Conservation (phyloP, 2,329 filamentous ascomycete species). For the Fusarium udum region DNA sequence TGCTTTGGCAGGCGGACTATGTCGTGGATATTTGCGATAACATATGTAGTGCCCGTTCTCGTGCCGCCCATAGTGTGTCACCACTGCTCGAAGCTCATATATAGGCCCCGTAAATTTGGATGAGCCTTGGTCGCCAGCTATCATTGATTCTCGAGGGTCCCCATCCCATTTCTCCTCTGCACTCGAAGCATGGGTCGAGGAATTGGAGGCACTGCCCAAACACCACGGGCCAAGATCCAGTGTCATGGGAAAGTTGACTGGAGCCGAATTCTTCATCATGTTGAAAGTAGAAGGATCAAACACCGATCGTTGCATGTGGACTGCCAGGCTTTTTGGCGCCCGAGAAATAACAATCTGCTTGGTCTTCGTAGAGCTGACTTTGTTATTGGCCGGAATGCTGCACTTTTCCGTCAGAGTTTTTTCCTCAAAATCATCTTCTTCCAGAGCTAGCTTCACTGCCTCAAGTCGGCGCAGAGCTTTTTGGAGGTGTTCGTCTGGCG, state of each 20-base stretch:
- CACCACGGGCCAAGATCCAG: slow-evolving; percentile 89
- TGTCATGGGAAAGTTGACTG: slow-evolving; percentile 77
- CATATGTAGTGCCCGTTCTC: slow-evolving; percentile 97
- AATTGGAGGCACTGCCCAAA: slow-evolving; percentile 65
- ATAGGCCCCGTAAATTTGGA: slow-evolving; percentile 66
- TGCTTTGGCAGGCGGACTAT: slow-evolving; percentile 14
- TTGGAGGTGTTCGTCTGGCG: slow-evolving; percentile 60
- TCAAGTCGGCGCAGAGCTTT: slow-evolving; percentile 66
- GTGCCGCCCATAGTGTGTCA: slow-evolving; percentile 90
- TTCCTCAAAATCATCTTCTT: slow-evolving; percentile 82
- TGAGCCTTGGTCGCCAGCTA: slow-evolving; percentile 62
- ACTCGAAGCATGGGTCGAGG: not conserved
- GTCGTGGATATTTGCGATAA: slow-evolving; percentile 75
- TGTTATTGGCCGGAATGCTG: slow-evolving; percentile 72
- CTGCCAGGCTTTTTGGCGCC: slow-evolving; percentile 79
- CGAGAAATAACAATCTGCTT: slow-evolving; percentile 88
- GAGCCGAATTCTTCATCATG: slow-evolving; percentile 84
- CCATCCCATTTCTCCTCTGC: slow-evolving; percentile 74
- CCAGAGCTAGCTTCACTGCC: slow-evolving; percentile 75
- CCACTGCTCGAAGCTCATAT: slow-evolving; percentile 83
- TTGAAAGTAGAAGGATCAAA: slow-evolving; percentile 85
- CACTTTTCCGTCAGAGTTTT: slow-evolving; percentile 70
- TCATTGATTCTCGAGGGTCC: slow-evolving; percentile 77
- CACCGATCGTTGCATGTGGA: slow-evolving; percentile 92
- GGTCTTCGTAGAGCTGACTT: slow-evolving; percentile 83